A percentile compares a stretch with the other conserved stretches of the same genome.
phyloP scores from a whole-genome alignment of 371 early-diverging fungal species.

The Saksenaea oblongispora region DNA sequence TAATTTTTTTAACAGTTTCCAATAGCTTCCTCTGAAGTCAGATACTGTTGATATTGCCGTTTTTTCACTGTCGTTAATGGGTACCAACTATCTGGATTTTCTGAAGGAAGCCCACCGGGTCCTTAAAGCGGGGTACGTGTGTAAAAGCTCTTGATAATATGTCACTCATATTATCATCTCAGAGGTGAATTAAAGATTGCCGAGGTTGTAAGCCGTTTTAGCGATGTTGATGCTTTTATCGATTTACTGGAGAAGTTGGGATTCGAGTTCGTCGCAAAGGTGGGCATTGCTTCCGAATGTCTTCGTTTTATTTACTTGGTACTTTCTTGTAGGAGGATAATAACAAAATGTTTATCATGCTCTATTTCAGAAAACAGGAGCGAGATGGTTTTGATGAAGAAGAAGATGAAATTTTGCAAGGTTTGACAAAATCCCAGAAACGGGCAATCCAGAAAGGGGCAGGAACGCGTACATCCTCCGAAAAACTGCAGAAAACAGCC shows the following conservation, averaged over 20 bases:
- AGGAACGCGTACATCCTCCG: slow-evolving; percentile 19
- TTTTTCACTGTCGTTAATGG: slow-evolving; percentile 98
- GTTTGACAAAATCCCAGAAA: slow-evolving; percentile 50
- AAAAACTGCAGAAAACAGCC: slow-evolving; percentile 38
- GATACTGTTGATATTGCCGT: slow-evolving; percentile 86
- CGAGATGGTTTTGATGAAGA: slow-evolving; percentile 26
- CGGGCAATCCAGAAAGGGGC: slow-evolving; percentile 50
- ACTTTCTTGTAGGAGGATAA: slow-evolving; percentile 46
- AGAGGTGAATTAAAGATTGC: slow-evolving; percentile 92
- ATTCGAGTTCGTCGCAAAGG: slow-evolving; percentile 72
- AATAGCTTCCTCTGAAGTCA: slow-evolving; percentile 70
- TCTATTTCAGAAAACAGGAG: slow-evolving; percentile 74
- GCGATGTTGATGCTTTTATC: slow-evolving; percentile 80
- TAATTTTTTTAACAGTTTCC: background rate
- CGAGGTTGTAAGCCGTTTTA: slow-evolving; percentile 91
- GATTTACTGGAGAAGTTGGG: slow-evolving; percentile 68
- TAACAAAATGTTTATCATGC: slow-evolving; percentile 93
- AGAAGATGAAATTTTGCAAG: slow-evolving; percentile 34
- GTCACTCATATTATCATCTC: slow-evolving; percentile 1
- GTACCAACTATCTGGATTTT: slow-evolving; percentile 92
- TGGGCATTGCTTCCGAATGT: slow-evolving; percentile 12
- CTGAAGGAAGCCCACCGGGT: slow-evolving; percentile 91
- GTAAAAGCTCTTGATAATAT: background rate
- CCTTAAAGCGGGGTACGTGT: slow-evolving; percentile 72
- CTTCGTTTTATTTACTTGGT: background rate